Base-by-base conservation (phyloP, 1,284 basidiomycete genomes). In the Pholiota adiposa region DNA sequence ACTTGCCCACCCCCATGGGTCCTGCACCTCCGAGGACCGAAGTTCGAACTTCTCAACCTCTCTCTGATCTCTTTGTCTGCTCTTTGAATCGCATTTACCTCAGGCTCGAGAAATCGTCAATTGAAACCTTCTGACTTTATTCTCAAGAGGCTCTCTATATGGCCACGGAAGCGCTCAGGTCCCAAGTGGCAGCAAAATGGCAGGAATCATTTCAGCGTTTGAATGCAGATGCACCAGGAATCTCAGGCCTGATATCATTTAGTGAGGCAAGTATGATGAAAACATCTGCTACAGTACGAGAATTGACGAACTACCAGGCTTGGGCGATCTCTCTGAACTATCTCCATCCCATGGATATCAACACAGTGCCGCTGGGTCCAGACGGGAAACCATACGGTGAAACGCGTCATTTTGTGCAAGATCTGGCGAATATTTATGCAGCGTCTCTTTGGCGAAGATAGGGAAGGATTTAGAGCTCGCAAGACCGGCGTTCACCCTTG, bases 111-210 rank as follows among this genome's bases (percentile, higher is more conserved):
- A n/a, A n/a, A n/a, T n/a, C n/a, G n/a, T n/a, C n/a, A n/a, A n/a
- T n/a, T n/a, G n/a, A n/a, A n/a, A n/a, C n/a, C n/a, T n/a, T n/a
- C n/a, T n/a, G n/a, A n/a, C n/a, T n/a, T n/a, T n/a, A n/a, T 11
- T 31, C 29, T 31, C 11, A 31, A 31, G 11, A 31, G 29, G 5
- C 11, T 31, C 11, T 31, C 5, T 5, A 31, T 25, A 85, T 84
- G 84, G 79, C 81, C 19, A 84, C 83, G 1, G 78, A 80, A 57
- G 84, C 85, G 29, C 73, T 88, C 18, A 79, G 79, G 38, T 78
- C 80, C 1, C 87, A 89, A 65, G 85, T 89, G 4, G 80, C 82
- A n/a, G 76, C 82, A 3, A 89, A 89, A 75, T 92, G 89, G 89
- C 85, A 89, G 63, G 82, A 86, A 29, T 79, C 86, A 0, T 90